Evolutionary conservation across 1,284 basidiomycete species (phyloP).

Genomic region (Phlebopus sp.): DNA sequence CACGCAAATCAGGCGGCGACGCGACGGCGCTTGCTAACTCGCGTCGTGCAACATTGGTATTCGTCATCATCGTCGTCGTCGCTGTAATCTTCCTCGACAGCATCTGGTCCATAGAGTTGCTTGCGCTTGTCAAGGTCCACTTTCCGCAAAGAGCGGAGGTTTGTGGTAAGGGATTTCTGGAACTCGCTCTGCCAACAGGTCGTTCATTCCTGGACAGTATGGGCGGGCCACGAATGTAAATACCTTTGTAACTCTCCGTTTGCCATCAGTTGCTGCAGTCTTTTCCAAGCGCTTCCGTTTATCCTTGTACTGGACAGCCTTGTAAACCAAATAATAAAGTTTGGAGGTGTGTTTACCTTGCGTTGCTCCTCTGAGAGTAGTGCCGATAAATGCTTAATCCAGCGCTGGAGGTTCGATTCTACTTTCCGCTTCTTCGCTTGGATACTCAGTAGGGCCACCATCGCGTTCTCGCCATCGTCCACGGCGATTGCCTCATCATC

Average conservation of each 20-base stretch:
- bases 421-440: constrained; percentile 38
- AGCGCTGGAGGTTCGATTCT: constrained; percentile 58
- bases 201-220: neutral
- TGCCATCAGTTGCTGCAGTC: constrained; percentile 39
- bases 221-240: constrained; percentile 15
- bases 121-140: constrained; percentile 49
- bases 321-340: neutral
- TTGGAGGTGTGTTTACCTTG: constrained; percentile 44
- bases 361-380: constrained; percentile 62
- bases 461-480: constrained; percentile 36
- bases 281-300: constrained; percentile 56
- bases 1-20: constrained; percentile 22
- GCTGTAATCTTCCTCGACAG: constrained; percentile 41
- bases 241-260: constrained; percentile 56
- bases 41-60: constrained; percentile 33
- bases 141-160: constrained; percentile 60
- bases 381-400: constrained; percentile 60
- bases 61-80: constrained; percentile 51
- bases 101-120: constrained; percentile 42
- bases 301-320: constrained; percentile 51
- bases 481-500: constrained; percentile 62
- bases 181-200: constrained; percentile 57
- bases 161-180: constrained; percentile 51
- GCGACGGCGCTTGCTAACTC: constrained; percentile 32
- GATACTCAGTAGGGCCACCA: constrained; percentile 32